phyloP scores from a whole-genome alignment of 345 rosid genomes.

The Arabis alpina region DNA sequence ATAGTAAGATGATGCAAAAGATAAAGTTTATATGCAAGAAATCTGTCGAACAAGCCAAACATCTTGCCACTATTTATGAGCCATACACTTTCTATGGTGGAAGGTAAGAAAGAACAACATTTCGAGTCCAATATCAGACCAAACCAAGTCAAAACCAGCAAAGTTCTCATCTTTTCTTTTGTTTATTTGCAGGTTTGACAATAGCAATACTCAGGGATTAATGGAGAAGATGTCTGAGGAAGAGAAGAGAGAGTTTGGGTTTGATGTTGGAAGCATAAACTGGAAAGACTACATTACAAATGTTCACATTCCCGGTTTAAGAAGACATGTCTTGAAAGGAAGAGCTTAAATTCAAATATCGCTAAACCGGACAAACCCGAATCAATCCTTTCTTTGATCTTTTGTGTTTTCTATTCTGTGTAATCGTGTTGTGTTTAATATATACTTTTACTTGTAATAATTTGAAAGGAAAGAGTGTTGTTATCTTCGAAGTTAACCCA shows the following conservation, averaged over 20 bases:
- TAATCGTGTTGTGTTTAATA: slow-evolving; percentile 29
- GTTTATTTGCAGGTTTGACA: slow-evolving; percentile 57
- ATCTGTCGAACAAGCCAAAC: slow-evolving; percentile 82
- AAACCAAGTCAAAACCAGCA: not conserved
- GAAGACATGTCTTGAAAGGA: slow-evolving; percentile 71
- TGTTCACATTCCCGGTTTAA: slow-evolving; percentile 73
- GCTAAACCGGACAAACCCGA: slow-evolving; percentile 22
- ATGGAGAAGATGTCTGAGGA: slow-evolving; percentile 79
- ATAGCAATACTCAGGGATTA: slow-evolving; percentile 72
- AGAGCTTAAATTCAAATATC: slow-evolving; percentile 35
- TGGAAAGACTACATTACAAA: slow-evolving; percentile 77
- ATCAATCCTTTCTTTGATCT: slow-evolving; percentile 27
- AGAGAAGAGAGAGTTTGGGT: slow-evolving; percentile 73
- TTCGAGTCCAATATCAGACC: not conserved
- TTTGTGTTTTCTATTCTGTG: not conserved
- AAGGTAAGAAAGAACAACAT: slow-evolving; percentile 52
- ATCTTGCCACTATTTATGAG: slow-evolving; percentile 76
- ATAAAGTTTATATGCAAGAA: slow-evolving; percentile 68
- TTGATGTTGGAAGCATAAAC: slow-evolving; percentile 66
- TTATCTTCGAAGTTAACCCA: not conserved
- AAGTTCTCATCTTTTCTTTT: slow-evolving; percentile 2
- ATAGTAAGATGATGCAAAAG: slow-evolving; percentile 60
- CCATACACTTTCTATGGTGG: slow-evolving; percentile 92
- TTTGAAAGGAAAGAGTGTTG: not conserved
- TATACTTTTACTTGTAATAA: slow-evolving; percentile 37